Conservation (phyloP, 1,139 yeast species). For the Blastobotrys petasosporus region DNA sequence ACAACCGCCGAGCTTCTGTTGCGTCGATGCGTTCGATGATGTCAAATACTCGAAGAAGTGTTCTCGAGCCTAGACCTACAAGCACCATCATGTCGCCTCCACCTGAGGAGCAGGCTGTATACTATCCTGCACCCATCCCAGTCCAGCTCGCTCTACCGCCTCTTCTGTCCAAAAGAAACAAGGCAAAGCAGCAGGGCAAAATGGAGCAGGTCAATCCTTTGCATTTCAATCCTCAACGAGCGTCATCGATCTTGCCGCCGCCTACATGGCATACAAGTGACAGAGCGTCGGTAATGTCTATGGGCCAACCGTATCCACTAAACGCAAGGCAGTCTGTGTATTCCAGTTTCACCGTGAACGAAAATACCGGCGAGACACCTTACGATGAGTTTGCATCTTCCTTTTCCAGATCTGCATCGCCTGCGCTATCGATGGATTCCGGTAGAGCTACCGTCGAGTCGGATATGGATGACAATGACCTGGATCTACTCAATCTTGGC, state of each 20-base stretch:
- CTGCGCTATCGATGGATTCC: constrained; percentile 22
- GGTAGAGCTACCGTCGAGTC: constrained; percentile 29
- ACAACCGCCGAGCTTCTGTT: constrained; percentile 7
- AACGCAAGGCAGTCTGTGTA: constrained; percentile 4
- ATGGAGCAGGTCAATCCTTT: not conserved
- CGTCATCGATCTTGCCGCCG: constrained; percentile 17
- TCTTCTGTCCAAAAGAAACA: constrained; percentile 22
- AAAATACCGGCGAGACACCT: not conserved
- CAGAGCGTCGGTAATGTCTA: constrained; percentile 11
- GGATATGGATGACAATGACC: constrained; percentile 19
- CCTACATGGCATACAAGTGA: constrained; percentile 19
- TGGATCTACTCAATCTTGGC: constrained; percentile 8
- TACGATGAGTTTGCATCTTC: not conserved
- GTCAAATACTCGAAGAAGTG: not conserved
- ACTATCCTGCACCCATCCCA: constrained; percentile 35
- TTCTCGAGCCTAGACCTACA: constrained; percentile 13
- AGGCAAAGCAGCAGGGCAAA: not conserved
- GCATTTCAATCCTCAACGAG: constrained; percentile 13
- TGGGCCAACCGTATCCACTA: constrained; percentile 12
- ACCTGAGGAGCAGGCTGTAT: constrained; percentile 17
- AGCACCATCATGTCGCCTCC: not conserved
- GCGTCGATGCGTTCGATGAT: constrained; percentile 5
- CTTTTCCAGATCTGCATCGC: constrained; percentile 15
- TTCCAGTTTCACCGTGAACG: not conserved
- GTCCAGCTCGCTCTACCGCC: constrained; percentile 25